phyloP scores from a whole-genome alignment of 2,329 filamentous ascomycete species.

The Cercospora nicotianae region DNA sequence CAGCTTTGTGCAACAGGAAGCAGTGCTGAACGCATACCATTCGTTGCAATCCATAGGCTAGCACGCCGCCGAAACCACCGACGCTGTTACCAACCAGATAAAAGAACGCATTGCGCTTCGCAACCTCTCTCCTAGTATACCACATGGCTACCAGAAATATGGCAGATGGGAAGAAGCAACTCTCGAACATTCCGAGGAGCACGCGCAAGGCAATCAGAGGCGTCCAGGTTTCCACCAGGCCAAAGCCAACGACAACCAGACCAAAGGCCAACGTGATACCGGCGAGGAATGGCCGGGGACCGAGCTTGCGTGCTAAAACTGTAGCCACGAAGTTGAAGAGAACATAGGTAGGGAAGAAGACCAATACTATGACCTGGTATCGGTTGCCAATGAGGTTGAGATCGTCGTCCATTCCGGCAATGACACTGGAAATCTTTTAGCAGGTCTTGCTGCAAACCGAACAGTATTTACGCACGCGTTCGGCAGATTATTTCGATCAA shows the following conservation, averaged over 20 bases:
- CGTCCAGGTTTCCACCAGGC: constrained; percentile 26
- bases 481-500: constrained; percentile 17
- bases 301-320: constrained; percentile 46
- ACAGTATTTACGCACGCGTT: constrained; percentile 10
- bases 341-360: constrained; percentile 50
- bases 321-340: constrained; percentile 58
- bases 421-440: neutral
- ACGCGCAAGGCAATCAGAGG: constrained; percentile 40
- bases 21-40: neutral
- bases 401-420: constrained; percentile 49
- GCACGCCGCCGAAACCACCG: constrained; percentile 5
- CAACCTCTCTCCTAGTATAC: constrained; percentile 10
- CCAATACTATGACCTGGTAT: constrained; percentile 16
- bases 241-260: constrained; percentile 9
- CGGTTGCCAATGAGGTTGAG: constrained; percentile 48
- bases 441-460: neutral
- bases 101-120: constrained; percentile 11
- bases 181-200: constrained; percentile 39
- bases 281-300: constrained; percentile 55
- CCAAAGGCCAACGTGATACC: constrained; percentile 51
- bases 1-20: neutral
- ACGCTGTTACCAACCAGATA: constrained; percentile 10
- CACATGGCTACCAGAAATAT: constrained; percentile 13
- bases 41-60: constrained; percentile 6
- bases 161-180: constrained; percentile 27